Evolutionary conservation across 176 grass and related monocot species (phyloP), one percentile per base, ranked within the genome.

Genomic region (Cenchrus americanus): DNA sequence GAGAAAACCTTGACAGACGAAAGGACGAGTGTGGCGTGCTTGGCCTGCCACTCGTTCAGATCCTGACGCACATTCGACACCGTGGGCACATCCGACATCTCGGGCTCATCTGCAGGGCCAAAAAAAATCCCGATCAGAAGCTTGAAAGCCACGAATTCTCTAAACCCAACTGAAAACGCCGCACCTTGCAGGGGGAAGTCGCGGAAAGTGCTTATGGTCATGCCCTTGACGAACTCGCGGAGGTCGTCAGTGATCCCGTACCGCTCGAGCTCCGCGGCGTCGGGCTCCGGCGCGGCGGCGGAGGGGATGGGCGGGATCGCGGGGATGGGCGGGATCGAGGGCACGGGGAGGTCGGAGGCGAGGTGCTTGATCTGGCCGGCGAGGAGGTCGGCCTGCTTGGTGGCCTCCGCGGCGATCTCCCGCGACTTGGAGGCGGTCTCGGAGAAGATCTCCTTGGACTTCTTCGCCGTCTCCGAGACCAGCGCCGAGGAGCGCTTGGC

Each of bases 31-130:
- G 91, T 90, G 59, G 89, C 91, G 87, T 99, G 97, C 66, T 73
- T 94, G 59, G 97, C 86, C 92, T 96, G 97, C 91, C 97, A 99
- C 82, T 96, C 91, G 57, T 92, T 99, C 83, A 99, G 93, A 87
- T 99, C 97, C 91, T 99, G 97, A 62, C 97, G 90, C 66, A 99
- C 93, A 87, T 96, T 96, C 76, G 97, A 96, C 64, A 96, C 88
- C 10, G 97, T 96, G 10, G 89, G 93, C 63, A 90, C 86, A 76
- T 96, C 84, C 4, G 86, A 75, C 30, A 86, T 79, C 75, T 91
- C 89, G 12, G 93, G 91, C 82, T 96, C 88, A 94, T 98, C 93
- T 98, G 80, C 48, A 40, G 4, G 24, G 81, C 61, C 30, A 63
- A 82, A 49, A 48, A 49, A 48, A 78, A 22, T 77, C 50, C 21